Base-by-base conservation (phyloP, 1,284 basidiomycete species). In the Agroathelia rolfsii region DNA sequence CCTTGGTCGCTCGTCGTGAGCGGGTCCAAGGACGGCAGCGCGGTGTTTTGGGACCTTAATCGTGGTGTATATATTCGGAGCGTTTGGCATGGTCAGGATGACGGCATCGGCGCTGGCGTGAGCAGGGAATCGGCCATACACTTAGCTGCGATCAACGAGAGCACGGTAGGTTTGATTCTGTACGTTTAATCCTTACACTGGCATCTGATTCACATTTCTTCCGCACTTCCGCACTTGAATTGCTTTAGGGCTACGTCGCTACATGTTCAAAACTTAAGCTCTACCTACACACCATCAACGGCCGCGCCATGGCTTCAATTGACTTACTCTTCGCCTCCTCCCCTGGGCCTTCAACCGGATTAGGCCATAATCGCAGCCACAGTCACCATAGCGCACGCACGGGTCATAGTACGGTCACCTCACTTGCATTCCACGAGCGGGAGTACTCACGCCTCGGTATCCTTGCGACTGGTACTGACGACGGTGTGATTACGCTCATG, bases 31-130 rank as follows among this genome's bases (percentile, higher is more conserved):
- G 89, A 95, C 45, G 82, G 86, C 1, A 85, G 77, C 38, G 88
- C 82, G 0, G 80, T 82, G 10, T 46, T 95, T 5, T 97, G 93
- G 93, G 93, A 96, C 51, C 65, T 89, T 35, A 95, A 96, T 48
- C 67, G 79, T 24, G 76, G 82, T 10, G 59, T 74, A 1, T 90
- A 90, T 43, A 72, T 82, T 9, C 61, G 79, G 34, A 81, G 81
- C 0, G 76, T 89, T 21, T 74, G 74, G 68, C 80, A 88, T 36
- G 69, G 66, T 7, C 44, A 53, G 1, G 53, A 46, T 1, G 60
- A 67, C 16, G 52, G 42, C n/a, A 37, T 38, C 8, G 15, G 10
- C 22, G n/a, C 37, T 24, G 54, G 56, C 4, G 59, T 64, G n/a
- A n/a, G n/a, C n/a, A n/a, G n/a, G 23, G 39, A 53, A 2, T 50